A percentile compares a stretch with the other conserved stretches of the same genome.
Conservation (phyloP, 192 early-diverging fungal species). For the Allomyces macrogynus region DNA sequence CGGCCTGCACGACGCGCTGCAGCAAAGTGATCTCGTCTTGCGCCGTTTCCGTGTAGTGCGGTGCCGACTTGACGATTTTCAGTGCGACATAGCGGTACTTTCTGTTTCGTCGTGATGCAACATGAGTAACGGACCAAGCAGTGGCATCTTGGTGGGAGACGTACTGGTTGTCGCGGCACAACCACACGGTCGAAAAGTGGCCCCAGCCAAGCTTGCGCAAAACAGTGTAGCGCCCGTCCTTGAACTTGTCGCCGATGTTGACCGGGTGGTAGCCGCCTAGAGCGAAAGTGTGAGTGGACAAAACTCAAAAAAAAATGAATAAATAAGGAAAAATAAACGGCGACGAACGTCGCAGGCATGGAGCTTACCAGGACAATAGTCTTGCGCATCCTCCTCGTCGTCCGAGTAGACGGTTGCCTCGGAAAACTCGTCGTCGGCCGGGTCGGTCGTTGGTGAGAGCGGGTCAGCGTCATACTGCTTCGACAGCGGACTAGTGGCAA, state of each 20-base stretch:
- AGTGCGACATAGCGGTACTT: conserved; percentile 68
- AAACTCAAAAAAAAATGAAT: too few relatives aligned
- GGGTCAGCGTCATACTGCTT: too few relatives aligned
- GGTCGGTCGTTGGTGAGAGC: not conserved
- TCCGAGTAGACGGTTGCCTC: conserved; percentile 14
- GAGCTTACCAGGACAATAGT: conserved; percentile 57
- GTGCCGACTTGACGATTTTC: conserved; percentile 91
- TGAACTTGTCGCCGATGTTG: conserved; percentile 58
- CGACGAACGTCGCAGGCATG: too few relatives aligned
- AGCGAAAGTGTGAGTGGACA: not conserved
- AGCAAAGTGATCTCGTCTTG: conserved; percentile 89
- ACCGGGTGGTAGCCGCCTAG: conserved; percentile 79
- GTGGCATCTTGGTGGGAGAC: not conserved
- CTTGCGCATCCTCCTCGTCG: conserved; percentile 74
- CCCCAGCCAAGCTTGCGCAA: conserved; percentile 95
- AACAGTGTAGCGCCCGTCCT: conserved; percentile 59
- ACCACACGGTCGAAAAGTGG: conserved; percentile 96
- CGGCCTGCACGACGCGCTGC: conserved; percentile 50
- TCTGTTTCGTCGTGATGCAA: conserved; percentile 10
- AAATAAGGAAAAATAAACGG: too few relatives aligned
- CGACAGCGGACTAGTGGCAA: too few relatives aligned
- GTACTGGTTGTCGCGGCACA: conserved; percentile 49
- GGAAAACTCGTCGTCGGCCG: not conserved
- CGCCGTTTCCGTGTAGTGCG: conserved; percentile 88
- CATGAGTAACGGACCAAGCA: not conserved